phyloP scores from a whole-genome alignment of 768 basidiomycete genomes.

The Rhizopogon rudus region DNA sequence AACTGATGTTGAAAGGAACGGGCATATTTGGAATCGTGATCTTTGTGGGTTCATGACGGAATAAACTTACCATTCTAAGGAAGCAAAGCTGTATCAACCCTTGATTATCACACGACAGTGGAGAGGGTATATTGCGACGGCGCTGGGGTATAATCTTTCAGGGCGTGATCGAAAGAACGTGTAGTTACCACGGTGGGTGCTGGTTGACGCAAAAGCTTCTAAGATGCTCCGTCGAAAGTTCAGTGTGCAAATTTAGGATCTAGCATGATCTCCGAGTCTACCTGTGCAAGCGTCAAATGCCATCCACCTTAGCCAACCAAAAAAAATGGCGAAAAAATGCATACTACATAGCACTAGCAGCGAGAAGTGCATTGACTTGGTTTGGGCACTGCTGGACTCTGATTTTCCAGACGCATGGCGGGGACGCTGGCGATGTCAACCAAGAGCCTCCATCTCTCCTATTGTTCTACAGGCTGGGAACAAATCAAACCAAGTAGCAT shows the following conservation, averaged over 20 bases:
- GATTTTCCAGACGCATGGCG: conserved; percentile 75
- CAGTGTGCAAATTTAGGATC: conserved; percentile 83
- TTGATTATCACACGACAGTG: conserved; percentile 86
- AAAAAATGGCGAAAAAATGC: conserved; percentile 48
- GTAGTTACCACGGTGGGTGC: conserved; percentile 43
- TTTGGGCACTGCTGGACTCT: conserved; percentile 12
- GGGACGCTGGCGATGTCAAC: conserved; percentile 78
- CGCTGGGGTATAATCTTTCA: conserved; percentile 77
- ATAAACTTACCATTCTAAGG: conserved; percentile 40
- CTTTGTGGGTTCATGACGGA: conserved; percentile 33
- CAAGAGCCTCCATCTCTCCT: conserved; percentile 41
- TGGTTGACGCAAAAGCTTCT: conserved; percentile 46
- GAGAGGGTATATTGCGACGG: conserved; percentile 48
- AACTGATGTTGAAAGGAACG: not conserved
- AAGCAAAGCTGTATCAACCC: conserved; percentile 59
- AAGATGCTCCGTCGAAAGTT: conserved; percentile 82
- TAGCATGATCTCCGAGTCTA: conserved; percentile 55
- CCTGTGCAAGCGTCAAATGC: conserved; percentile 78
- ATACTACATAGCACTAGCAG: not conserved
- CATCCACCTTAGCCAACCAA: conserved; percentile 88
- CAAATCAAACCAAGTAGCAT: conserved; percentile 14
- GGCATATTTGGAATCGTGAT: conserved; percentile 30
- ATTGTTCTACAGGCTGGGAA: not conserved
- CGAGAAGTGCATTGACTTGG: conserved; percentile 40
- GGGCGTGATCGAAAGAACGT: conserved; percentile 81